Percentiles rank a stretch among this genome's conserved stretches.
Evolutionary conservation across 1,139 yeast species (phyloP).

Genomic region (Blastobotrys indianensis): DNA sequence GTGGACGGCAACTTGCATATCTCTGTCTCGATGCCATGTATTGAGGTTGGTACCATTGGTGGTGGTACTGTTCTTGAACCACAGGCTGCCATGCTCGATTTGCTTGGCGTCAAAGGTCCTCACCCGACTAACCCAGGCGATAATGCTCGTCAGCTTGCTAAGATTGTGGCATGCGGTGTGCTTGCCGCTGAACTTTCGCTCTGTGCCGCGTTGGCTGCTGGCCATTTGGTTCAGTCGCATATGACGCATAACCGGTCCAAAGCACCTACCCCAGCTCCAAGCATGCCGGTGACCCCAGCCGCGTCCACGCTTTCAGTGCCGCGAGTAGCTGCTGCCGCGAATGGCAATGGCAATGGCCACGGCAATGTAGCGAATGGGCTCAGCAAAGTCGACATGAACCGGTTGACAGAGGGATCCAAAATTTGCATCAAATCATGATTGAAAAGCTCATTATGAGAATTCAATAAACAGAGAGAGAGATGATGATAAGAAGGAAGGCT

Average conservation of each 20-base stretch:
- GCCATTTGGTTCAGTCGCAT: conserved; percentile 96
- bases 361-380: conserved; percentile 2
- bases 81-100: conserved; percentile 92
- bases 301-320: conserved; percentile 9
- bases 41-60: conserved; percentile 98
- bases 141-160: conserved; percentile 93
- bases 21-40: conserved; percentile 97
- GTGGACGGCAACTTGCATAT: conserved; percentile 76
- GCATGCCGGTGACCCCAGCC: conserved; percentile 9
- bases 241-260: conserved; percentile 90
- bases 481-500: too few relatives aligned
- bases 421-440: conserved; percentile 51
- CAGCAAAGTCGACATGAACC: conserved; percentile 41
- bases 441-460: too few relatives aligned
- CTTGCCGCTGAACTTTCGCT: conserved; percentile 94
- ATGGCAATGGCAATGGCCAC: conserved; percentile 20
- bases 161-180: conserved; percentile 88
- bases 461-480: too few relatives aligned
- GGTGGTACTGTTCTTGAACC: conserved; percentile 98
- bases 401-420: conserved; percentile 63
- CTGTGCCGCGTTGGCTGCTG: conserved; percentile 95
- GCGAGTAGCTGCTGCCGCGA: conserved; percentile 21
- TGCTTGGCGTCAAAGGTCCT: conserved; percentile 93
- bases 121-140: conserved; percentile 92
- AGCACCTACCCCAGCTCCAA: conserved; percentile 39